Conservation (phyloP, 2,329 filamentous ascomycete genomes). For the Botrytis aclada region DNA sequence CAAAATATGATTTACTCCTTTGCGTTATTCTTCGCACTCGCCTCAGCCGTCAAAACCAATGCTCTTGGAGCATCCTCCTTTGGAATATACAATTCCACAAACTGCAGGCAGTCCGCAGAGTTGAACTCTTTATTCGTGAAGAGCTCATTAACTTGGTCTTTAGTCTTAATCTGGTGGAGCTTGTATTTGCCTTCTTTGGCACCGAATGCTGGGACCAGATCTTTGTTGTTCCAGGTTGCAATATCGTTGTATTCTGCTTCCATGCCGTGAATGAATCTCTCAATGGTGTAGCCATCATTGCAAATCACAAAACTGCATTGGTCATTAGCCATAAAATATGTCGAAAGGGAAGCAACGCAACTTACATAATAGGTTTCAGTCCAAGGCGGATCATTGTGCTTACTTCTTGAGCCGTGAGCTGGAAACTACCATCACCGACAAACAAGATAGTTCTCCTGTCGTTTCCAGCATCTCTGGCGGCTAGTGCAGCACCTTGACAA, state of each 20-base stretch:
- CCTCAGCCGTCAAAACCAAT: conserved; percentile 67
- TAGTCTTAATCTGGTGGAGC: conserved; percentile 67
- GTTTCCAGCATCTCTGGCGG: conserved; percentile 60
- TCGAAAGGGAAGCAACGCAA: conserved; percentile 19
- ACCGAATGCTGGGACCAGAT: conserved; percentile 66
- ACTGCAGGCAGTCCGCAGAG: conserved; percentile 54
- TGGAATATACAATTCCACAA: conserved; percentile 81
- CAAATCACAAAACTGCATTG: conserved; percentile 68
- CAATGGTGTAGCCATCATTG: conserved; percentile 87
- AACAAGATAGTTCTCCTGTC: conserved; percentile 73
- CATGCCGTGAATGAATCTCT: conserved; percentile 84
- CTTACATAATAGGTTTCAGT: conserved; percentile 73
- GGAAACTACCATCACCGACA: conserved; percentile 85
- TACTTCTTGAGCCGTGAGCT: conserved; percentile 80
- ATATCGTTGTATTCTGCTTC: conserved; percentile 80
- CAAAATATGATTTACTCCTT: conserved; percentile 32
- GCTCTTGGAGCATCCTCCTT: conserved; percentile 72
- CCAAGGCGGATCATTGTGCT: conserved; percentile 77
- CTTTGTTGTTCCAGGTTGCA: conserved; percentile 68
- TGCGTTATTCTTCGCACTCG: conserved; percentile 66
- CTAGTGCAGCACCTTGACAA: conserved; percentile 68
- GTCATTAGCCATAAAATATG: neutral
- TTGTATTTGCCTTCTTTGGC: conserved; percentile 54
- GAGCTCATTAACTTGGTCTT: conserved; percentile 63
- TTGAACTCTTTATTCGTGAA: conserved; percentile 64